phyloP scores from a whole-genome alignment of 371 early-diverging fungal species.

The Lichtheimia corymbifera region DNA sequence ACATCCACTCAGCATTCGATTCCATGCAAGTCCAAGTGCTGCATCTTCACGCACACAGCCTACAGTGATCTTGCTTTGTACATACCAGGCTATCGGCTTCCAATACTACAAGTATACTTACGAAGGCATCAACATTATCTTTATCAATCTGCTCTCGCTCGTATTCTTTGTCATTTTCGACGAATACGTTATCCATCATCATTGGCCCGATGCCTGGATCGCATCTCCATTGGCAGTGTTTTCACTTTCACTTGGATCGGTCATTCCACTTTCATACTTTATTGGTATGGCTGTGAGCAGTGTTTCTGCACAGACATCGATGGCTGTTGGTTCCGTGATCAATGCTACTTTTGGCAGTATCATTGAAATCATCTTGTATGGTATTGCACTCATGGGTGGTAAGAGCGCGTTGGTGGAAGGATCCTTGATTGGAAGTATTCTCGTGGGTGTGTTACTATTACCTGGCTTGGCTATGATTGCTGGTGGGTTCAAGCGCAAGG shows the following conservation, averaged over 20 bases:
- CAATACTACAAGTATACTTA: conserved; percentile 93
- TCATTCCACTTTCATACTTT: conserved; percentile 92
- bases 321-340: conserved; percentile 92
- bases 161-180: conserved; percentile 80
- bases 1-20: conserved; percentile 79
- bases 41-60: conserved; percentile 43
- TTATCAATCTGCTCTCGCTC: conserved; percentile 88
- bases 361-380: conserved; percentile 92
- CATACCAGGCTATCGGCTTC: conserved; percentile 77
- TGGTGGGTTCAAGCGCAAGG: conserved; percentile 89
- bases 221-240: conserved; percentile 75
- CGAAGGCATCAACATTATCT: conserved; percentile 94
- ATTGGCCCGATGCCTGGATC: conserved; percentile 53
- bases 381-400: conserved; percentile 85
- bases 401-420: conserved; percentile 92
- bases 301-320: conserved; percentile 92
- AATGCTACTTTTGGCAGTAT: conserved; percentile 97
- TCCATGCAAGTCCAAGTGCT: conserved; percentile 58
- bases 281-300: conserved; percentile 97
- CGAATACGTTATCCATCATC: conserved; percentile 72
- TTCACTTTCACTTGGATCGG: conserved; percentile 74
- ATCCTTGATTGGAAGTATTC: conserved; percentile 87
- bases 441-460: conserved; percentile 87
- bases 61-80: conserved; percentile 72
- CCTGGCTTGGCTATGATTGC: conserved; percentile 95